Conservation (phyloP, 129 eudicot genomes). For the Daucus carota region DH1_v3.0 NC_030385.2:44758501-44759000, state of each 20-base stretch:
- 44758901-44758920: conserved; percentile 46
- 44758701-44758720: conserved; percentile 21
- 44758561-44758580: too few species aligned
- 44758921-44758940: conserved; percentile 11
- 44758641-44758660: background rate
- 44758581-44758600: too few species aligned
- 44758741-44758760: conserved; percentile 14
- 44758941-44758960: conserved; percentile 12
- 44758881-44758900: conserved; percentile 19
- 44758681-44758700: background rate
- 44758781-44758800: background rate
- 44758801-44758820: background rate
- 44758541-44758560: too few species aligned
- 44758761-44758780: background rate
- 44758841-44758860: background rate
- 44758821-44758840: background rate
- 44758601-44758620: too few species aligned
- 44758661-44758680: background rate
- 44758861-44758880: conserved; percentile 24
- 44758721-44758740: conserved; percentile 26
- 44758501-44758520: too few species aligned
- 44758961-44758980: conserved; percentile 36
- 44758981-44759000: conserved; percentile 63
- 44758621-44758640: background rate
- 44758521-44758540: too few species aligned